Evolutionary conservation across 2,329 filamentous ascomycete species (phyloP).

Genomic region (Monosporascus sp.): DNA sequence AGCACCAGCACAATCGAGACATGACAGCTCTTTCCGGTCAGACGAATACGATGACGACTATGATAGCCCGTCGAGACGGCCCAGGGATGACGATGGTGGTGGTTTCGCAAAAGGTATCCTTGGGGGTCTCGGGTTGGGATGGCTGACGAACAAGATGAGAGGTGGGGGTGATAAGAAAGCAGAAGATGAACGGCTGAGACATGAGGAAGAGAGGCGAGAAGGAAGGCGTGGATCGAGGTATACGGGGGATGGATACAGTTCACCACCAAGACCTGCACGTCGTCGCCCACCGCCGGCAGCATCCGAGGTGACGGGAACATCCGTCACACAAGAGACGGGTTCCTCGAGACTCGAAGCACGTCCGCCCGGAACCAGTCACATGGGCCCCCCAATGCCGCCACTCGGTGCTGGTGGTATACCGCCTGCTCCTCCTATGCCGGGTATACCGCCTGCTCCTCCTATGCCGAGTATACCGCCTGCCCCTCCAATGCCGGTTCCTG

Average conservation of each 20-base stretch:
- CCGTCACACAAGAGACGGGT: constrained; percentile 24
- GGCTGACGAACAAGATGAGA: constrained; percentile 60
- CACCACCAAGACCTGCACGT: constrained; percentile 34
- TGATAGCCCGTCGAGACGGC: constrained; percentile 56
- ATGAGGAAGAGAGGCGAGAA: constrained; percentile 47
- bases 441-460: not conserved
- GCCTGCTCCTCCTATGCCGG: not conserved
- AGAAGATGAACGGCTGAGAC: constrained; percentile 42
- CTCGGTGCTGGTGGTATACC: constrained; percentile 20
- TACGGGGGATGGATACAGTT: constrained; percentile 61
- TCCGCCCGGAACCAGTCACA: constrained; percentile 25
- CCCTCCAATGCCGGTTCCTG: constrained; percentile 8
- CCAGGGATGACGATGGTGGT: constrained; percentile 37
- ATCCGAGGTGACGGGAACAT: constrained; percentile 21
- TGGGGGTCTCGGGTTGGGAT: constrained; percentile 61
- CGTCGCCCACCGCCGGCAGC: constrained; percentile 21
- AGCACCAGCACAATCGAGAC: constrained; percentile 31
- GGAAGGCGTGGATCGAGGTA: constrained; percentile 59
- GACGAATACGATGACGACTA: constrained; percentile 54
- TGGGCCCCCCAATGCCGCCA: constrained; percentile 34
- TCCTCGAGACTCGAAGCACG: constrained; percentile 36
- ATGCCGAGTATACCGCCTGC: constrained; percentile 1
- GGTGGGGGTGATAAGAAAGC: constrained; percentile 46
- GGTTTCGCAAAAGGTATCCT: constrained; percentile 52
- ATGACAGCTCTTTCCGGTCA: constrained; percentile 45